Conservation (phyloP, 768 basidiomycete species). For the Fomitopsis pulvina region DNA sequence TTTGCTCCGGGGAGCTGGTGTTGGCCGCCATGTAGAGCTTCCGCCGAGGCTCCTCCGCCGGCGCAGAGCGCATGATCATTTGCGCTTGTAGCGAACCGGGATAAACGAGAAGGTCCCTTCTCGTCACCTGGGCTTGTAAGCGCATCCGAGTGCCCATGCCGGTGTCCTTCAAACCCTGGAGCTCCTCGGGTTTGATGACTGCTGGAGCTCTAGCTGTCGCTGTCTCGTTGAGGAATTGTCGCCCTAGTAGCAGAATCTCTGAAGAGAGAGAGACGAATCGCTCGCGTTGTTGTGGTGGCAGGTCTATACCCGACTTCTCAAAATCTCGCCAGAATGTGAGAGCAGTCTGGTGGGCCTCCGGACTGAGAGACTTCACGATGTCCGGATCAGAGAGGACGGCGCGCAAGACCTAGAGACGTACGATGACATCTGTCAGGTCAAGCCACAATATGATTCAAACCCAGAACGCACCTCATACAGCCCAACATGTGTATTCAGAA, state of each 20-base stretch:
- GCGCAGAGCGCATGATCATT: constrained; percentile 88
- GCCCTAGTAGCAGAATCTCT: constrained; percentile 80
- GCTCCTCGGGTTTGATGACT: constrained; percentile 58
- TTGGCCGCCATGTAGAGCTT: constrained; percentile 81
- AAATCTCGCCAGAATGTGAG: constrained; percentile 96
- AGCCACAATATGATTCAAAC: neutral
- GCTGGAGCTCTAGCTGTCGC: constrained; percentile 59
- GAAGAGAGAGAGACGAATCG: constrained; percentile 88
- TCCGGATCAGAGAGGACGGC: constrained; percentile 61
- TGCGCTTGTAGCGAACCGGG: constrained; percentile 87
- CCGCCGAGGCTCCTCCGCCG: constrained; percentile 74
- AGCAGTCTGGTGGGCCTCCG: constrained; percentile 81
- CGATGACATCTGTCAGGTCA: neutral
- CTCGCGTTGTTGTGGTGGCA: constrained; percentile 69
- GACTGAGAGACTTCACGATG: constrained; percentile 57
- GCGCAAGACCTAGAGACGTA: constrained; percentile 52
- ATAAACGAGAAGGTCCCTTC: constrained; percentile 71
- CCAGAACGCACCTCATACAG: constrained; percentile 71
- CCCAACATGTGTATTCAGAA: constrained; percentile 88
- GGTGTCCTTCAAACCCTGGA: constrained; percentile 67
- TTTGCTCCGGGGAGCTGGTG: constrained; percentile 65
- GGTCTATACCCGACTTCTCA: constrained; percentile 91
- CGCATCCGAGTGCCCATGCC: constrained; percentile 70
- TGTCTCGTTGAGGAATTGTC: constrained; percentile 74
- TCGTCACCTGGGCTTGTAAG: constrained; percentile 71